Evolutionary conservation across 768 basidiomycete genomes (phyloP).

Genomic region (Psilocybe cyanescens): DNA sequence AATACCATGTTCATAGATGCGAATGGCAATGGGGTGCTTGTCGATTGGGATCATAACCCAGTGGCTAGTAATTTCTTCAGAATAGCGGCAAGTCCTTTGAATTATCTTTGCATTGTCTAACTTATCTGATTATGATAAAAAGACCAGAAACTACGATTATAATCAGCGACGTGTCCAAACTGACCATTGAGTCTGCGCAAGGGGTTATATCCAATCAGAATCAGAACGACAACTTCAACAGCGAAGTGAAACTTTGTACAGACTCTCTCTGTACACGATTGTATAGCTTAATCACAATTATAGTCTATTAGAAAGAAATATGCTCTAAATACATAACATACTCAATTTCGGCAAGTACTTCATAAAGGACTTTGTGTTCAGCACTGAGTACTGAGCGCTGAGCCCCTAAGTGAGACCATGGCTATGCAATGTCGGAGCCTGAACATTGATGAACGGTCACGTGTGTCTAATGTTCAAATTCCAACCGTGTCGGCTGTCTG

Average conservation of each 20-base stretch:
- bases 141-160: background rate
- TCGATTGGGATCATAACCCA: background rate
- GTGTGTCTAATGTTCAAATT: constrained; percentile 13
- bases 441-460: constrained; percentile 7
- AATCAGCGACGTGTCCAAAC: background rate
- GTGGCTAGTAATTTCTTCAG: background rate
- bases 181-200: no score
- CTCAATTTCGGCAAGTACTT: no score
- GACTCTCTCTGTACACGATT: no score
- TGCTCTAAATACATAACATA: no score
- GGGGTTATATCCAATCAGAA: no score
- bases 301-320: no score
- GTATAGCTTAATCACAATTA: no score
- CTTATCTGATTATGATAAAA: background rate
- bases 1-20: background rate
- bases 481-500: background rate
- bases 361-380: no score
- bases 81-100: background rate
- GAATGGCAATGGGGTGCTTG: background rate
- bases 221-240: no score
- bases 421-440: background rate
- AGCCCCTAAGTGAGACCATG: background rate
- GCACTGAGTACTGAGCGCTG: no score
- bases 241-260: no score
- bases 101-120: background rate